Base-by-base conservation (phyloP, 1,139 yeast genomes). In the Taiozyma onychis region DNA sequence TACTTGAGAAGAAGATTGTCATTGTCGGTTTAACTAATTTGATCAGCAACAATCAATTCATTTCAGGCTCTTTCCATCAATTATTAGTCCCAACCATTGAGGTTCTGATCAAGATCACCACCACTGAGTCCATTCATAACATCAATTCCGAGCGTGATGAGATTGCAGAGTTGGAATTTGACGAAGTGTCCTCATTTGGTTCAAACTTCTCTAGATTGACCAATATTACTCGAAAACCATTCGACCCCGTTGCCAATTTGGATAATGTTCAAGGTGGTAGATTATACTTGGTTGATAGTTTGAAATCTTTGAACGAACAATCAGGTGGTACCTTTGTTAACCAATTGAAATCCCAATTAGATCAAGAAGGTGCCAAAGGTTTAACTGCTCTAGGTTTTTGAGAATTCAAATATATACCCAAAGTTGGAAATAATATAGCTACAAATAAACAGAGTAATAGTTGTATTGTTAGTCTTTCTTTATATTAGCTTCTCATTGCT, bases 191-290 rank as follows among this genome's bases (percentile, higher is more conserved):
- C 1, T 75, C 95, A 1, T 93, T 90, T 69, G 98, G 98, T 2
- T 85, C 97, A 0, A 81, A 83, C 47, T 93, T 81, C 67, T 87
- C 95, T 45, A 83, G 79, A 62, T 73, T 93, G 53, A 80, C 78
- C 3, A 78, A 88, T 2, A 83, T 91, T 45, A 74, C 79, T 41
- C 68, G 70, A 18, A 78, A 76, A 55, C 75, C 83, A 7, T 76
- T 79, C 57, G 97, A 93, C 66, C 96, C 97, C 2, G 67, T 83
- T 35, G 75, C 82, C 2, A 71, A 71, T 32, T 66, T 83, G 26
- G 67, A 66, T 50, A 64, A 74, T 43, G 65, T 73, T 2, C 65
- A 66, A 21, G 72, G 67, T 6, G 59, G 66, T 21, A 67, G 64
- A 55, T 55, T 59, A 27, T 75, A 65, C 57, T 70, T 76, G 48